Percentiles rank a stretch among this genome's conserved stretches.
phyloP scores from a whole-genome alignment of 495 filamentous ascomycete genomes.

The Hypoxylon fragiforme region DNA sequence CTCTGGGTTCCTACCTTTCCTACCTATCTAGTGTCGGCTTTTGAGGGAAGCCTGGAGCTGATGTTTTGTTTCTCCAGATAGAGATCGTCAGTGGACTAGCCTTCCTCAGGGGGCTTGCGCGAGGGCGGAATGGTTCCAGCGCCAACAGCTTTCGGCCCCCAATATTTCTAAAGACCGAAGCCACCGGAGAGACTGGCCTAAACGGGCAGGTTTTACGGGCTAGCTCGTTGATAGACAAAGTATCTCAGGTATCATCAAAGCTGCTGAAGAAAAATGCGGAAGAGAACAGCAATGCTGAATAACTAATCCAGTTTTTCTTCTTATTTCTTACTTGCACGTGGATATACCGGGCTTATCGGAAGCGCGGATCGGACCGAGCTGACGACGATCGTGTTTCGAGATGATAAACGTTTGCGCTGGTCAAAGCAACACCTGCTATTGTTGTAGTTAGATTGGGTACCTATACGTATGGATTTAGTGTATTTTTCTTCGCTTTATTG shows the following conservation, averaged over 20 bases:
- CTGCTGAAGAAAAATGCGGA: too few relatives aligned
- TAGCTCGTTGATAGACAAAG: too few relatives aligned
- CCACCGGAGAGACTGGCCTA: conserved; percentile 13
- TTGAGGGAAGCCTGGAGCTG: conserved; percentile 15
- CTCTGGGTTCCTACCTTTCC: conserved; percentile 1
- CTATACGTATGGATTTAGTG: background rate
- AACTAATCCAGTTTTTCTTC: too few relatives aligned
- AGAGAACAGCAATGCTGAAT: background rate
- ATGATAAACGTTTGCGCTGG: background rate
- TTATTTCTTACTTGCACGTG: too few relatives aligned
- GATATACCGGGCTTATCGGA: conserved; percentile 25
- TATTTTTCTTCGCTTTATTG: background rate
- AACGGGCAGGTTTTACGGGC: conserved; percentile 12
- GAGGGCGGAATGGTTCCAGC: too few relatives aligned
- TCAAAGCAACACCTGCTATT: background rate
- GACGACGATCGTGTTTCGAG: conserved; percentile 13
- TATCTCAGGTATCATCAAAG: background rate
- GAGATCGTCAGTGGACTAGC: conserved; percentile 23
- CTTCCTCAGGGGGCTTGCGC: conserved; percentile 2
- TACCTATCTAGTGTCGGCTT: background rate
- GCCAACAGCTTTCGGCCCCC: conserved; percentile 17
- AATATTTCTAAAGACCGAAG: conserved; percentile 15
- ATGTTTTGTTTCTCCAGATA: conserved; percentile 20
- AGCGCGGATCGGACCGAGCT: conserved; percentile 26
- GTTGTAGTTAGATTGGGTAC: background rate